Evolutionary conservation across 345 rosid species (phyloP).

Genomic region (Syzygium jambos): DNA sequence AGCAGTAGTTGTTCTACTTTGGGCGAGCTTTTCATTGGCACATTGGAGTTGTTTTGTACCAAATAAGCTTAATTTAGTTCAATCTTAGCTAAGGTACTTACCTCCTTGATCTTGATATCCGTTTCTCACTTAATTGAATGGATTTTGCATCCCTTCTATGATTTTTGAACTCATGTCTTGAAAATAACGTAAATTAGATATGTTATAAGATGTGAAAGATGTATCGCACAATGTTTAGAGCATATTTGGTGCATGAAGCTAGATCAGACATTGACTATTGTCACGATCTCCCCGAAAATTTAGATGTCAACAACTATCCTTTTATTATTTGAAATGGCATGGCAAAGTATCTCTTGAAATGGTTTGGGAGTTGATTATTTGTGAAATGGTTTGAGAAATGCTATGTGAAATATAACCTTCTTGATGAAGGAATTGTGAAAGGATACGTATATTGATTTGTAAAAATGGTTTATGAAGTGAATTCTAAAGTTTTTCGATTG

Average conservation of each 20-base stretch:
- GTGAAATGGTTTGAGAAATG: neutral
- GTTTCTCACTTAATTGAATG: neutral
- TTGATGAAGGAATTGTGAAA: neutral
- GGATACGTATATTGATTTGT: too few relatives aligned
- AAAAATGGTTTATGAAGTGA: neutral
- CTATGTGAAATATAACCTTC: neutral
- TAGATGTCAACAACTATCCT: too few relatives aligned
- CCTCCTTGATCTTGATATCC: neutral
- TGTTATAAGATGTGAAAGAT: too few relatives aligned
- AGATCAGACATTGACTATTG: too few relatives aligned
- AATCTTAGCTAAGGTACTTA: neutral
- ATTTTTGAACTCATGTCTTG: too few relatives aligned
- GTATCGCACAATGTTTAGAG: too few relatives aligned
- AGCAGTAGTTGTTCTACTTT: neutral
- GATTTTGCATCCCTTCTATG: too few relatives aligned
- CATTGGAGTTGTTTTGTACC: neutral
- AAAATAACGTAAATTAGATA: too few relatives aligned
- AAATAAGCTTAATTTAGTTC: neutral
- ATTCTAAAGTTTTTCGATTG: too few relatives aligned
- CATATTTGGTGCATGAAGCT: too few relatives aligned
- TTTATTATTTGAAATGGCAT: neutral
- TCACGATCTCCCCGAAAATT: too few relatives aligned
- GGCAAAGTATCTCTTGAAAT: neutral
- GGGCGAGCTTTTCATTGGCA: neutral
- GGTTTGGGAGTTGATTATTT: neutral